Percentiles rank a stretch among this genome's conserved stretches.
Evolutionary conservation across 768 basidiomycete species (phyloP).

Genomic region (Favolaschia claudopus): DNA sequence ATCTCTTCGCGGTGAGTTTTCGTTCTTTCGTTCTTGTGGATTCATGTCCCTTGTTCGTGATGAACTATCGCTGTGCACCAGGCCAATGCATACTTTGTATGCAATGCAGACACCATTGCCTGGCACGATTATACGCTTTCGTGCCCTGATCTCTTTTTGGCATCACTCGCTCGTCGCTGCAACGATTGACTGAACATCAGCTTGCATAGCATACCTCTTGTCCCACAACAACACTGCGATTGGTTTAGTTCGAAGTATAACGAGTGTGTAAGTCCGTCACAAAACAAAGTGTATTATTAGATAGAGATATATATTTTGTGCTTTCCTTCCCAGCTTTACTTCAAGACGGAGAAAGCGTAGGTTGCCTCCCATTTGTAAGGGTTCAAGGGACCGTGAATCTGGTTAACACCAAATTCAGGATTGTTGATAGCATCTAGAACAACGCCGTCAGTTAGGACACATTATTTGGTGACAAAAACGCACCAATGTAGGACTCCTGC

Average conservation of each 20-base stretch:
- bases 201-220: too few species aligned
- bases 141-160: slow-evolving; percentile 16
- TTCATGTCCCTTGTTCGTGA: slow-evolving; percentile 10
- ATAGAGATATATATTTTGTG: too few species aligned
- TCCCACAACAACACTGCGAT: too few species aligned
- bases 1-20: slow-evolving; percentile 3
- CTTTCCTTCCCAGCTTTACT: too few species aligned
- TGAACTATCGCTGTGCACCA: slow-evolving; percentile 25
- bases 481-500: slow-evolving; percentile 49
- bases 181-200: too few species aligned
- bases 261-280: too few species aligned
- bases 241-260: too few species aligned
- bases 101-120: slow-evolving; percentile 18
- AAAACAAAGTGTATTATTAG: too few species aligned
- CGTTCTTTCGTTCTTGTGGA: background rate
- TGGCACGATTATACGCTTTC: slow-evolving; percentile 24
- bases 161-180: background rate
- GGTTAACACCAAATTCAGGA: slow-evolving; percentile 51
- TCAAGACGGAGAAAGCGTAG: slow-evolving; percentile 45
- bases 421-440: slow-evolving; percentile 52
- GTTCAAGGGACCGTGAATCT: slow-evolving; percentile 49
- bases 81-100: slow-evolving; percentile 13
- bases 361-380: slow-evolving; percentile 49
- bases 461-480: background rate
- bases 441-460: background rate